Conservation (phyloP, 2,329 filamentous ascomycete genomes). For the Graphilbum ipis-grandicollis region DNA sequence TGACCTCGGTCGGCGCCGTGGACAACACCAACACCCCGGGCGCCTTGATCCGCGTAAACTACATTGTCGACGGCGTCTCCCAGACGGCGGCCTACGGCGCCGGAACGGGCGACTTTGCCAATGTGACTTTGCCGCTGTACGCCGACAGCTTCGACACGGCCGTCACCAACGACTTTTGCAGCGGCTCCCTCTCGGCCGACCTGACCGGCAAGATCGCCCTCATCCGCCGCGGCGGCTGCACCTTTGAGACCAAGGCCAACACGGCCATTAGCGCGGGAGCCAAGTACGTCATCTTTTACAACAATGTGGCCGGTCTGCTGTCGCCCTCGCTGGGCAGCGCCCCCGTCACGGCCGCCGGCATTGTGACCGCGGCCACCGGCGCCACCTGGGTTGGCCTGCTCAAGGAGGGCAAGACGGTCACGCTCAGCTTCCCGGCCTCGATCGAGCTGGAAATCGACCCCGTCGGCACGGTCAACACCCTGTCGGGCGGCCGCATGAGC, state of each 20-base stretch:
- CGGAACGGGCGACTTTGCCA: slow-evolving; percentile 23
- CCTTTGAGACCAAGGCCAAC: slow-evolving; percentile 33
- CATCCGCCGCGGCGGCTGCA: slow-evolving; percentile 39
- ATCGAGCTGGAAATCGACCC: slow-evolving; percentile 18
- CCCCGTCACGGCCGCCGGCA: slow-evolving; percentile 20
- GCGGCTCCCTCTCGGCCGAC: slow-evolving; percentile 29
- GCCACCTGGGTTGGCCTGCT: slow-evolving; percentile 25
- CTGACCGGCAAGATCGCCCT: slow-evolving; percentile 40
- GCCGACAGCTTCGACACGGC: slow-evolving; percentile 30
- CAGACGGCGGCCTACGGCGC: slow-evolving; percentile 15
- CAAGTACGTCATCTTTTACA: slow-evolving; percentile 44
- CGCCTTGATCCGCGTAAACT: slow-evolving; percentile 4
- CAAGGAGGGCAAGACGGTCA: slow-evolving; percentile 23
- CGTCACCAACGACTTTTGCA: slow-evolving; percentile 32
- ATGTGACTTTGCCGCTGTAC: slow-evolving; percentile 30
- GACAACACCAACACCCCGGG: slow-evolving; percentile 26
- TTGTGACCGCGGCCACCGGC: slow-evolving; percentile 24
- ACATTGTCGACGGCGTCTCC: slow-evolving; percentile 14
- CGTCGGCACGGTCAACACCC: slow-evolving; percentile 19
- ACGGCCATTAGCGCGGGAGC: slow-evolving; percentile 37
- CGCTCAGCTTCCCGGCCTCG: slow-evolving; percentile 25
- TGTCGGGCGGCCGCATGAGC: slow-evolving; percentile 25
- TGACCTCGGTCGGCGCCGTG: slow-evolving; percentile 30
- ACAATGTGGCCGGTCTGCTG: slow-evolving; percentile 25
- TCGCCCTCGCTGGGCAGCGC: slow-evolving; percentile 16